Evolutionary conservation across 345 rosid genomes (phyloP).

Genomic region (Gossypium herbaceum): DNA sequence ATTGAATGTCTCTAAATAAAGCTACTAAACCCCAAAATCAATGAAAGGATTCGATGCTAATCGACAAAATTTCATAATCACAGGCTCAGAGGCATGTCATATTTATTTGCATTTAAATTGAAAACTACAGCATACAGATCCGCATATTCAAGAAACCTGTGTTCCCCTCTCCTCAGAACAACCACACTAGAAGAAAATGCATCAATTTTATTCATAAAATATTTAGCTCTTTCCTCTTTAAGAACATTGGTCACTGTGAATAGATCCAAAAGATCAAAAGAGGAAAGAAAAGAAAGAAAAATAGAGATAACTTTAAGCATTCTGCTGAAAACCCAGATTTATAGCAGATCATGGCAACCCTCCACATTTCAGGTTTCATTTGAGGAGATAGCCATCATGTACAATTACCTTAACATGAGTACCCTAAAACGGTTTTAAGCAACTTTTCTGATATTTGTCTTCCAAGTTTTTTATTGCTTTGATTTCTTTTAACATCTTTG

Average conservation of each 20-base stretch:
- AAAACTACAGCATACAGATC: background rate
- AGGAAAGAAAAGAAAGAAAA: background rate
- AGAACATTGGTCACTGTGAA: background rate
- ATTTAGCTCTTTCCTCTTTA: background rate
- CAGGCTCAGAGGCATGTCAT: background rate
- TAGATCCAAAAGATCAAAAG: background rate
- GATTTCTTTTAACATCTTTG: background rate
- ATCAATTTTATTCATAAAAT: background rate
- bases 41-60: background rate
- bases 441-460: background rate
- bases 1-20: constrained; percentile 11
- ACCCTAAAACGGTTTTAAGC: background rate
- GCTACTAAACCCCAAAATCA: constrained; percentile 3
- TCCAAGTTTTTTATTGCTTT: background rate
- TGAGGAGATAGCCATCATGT: too few species aligned
- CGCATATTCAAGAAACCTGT: background rate
- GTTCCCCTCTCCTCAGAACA: background rate
- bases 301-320: background rate
- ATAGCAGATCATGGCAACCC: too few species aligned
- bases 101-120: background rate
- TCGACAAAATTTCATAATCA: background rate
- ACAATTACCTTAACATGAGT: background rate
- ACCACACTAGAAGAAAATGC: background rate
- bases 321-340: too few species aligned
- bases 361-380: background rate